These are phyloP conservation scores for Ophiognomonia clavigignenti-juglandacearum DNA, from an alignment of 2,329 filamentous ascomycete species.

Conservation along the genomic window DNA sequence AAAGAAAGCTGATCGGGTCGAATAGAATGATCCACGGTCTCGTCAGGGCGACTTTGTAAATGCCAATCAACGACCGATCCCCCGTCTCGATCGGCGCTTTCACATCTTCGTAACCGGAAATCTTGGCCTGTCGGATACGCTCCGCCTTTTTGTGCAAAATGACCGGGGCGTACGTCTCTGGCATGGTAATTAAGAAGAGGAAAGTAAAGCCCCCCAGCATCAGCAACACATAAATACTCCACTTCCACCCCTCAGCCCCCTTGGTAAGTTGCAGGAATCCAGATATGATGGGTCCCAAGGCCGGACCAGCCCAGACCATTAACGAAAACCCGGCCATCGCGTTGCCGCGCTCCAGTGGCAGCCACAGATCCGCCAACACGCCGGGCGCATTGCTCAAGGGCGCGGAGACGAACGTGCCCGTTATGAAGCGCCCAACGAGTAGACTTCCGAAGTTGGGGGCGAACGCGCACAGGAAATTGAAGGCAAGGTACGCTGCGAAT, in stretches of 20 bases:
- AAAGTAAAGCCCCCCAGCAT: slow-evolving; percentile 35
- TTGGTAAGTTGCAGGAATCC: slow-evolving; percentile 54
- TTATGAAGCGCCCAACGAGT: slow-evolving; percentile 50
- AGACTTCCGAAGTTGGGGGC: slow-evolving; percentile 48
- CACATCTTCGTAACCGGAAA: slow-evolving; percentile 48
- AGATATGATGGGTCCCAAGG: slow-evolving; percentile 48
- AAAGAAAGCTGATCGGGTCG: slow-evolving; percentile 47
- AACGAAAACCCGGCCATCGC: slow-evolving; percentile 49
- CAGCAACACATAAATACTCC: slow-evolving; percentile 45
- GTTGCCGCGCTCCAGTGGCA: slow-evolving; percentile 44
- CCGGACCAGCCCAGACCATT: slow-evolving; percentile 50
- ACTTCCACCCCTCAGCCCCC: slow-evolving; percentile 38
- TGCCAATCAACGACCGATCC: slow-evolving; percentile 34
- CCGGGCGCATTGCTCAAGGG: slow-evolving; percentile 45
- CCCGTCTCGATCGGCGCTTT: slow-evolving; percentile 43
- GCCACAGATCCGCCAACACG: slow-evolving; percentile 50
- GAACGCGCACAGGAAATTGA: slow-evolving; percentile 50
- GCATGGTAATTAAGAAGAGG: slow-evolving; percentile 50
- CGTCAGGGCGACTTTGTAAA: slow-evolving; percentile 45
- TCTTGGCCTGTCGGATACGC: slow-evolving; percentile 41
- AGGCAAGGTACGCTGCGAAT: slow-evolving; percentile 43
- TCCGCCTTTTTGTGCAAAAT: slow-evolving; percentile 50
- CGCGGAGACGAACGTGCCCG: slow-evolving; percentile 50
- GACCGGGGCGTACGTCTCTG: slow-evolving; percentile 47
- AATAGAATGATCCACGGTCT: slow-evolving; percentile 50